Percentiles rank a stretch among this genome's conserved stretches.
These are phyloP conservation scores for Candida anutae DNA, from an alignment of 1,139 yeast genomes.

Conservation along the genomic window DNA sequence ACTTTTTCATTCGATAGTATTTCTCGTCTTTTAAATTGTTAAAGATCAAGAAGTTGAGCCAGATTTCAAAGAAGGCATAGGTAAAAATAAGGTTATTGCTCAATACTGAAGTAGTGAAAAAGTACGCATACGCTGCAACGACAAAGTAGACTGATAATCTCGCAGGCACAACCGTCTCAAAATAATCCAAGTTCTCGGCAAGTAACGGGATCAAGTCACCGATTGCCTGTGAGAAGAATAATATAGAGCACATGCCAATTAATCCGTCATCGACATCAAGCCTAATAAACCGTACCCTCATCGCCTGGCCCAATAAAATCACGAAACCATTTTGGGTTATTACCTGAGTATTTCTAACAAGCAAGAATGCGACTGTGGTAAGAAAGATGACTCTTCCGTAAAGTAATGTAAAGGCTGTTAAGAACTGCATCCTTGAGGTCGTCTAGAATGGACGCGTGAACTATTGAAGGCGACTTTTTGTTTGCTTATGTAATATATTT, in stretches of 20 bases:
- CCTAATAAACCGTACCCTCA: constrained; percentile 33
- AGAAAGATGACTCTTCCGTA: constrained; percentile 44
- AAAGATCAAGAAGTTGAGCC: constrained; percentile 62
- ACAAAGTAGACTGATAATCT: constrained; percentile 53
- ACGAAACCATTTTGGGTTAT: constrained; percentile 43
- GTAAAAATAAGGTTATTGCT: constrained; percentile 59
- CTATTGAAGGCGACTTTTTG: neutral
- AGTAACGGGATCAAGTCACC: constrained; percentile 53
- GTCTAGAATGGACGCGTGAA: no score
- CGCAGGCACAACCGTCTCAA: constrained; percentile 62
- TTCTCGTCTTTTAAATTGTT: constrained; percentile 61
- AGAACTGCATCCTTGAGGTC: constrained; percentile 39
- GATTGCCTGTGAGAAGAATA: constrained; percentile 37
- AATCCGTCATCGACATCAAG: constrained; percentile 41
- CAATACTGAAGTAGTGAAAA: constrained; percentile 32
- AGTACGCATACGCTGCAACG: constrained; percentile 39
- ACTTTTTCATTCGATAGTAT: constrained; percentile 32
- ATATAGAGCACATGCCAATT: constrained; percentile 42
- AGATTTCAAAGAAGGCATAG: constrained; percentile 59
- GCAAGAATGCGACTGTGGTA: constrained; percentile 32
- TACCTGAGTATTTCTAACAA: constrained; percentile 33
- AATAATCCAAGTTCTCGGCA: constrained; percentile 48
- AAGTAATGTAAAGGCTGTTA: constrained; percentile 44
- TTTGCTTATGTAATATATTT: no score
- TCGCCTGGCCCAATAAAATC: constrained; percentile 49